These are phyloP conservation scores for Ogataea trehalophila DNA, from an alignment of 805 yeast species.

Conservation along the genomic window DNA sequence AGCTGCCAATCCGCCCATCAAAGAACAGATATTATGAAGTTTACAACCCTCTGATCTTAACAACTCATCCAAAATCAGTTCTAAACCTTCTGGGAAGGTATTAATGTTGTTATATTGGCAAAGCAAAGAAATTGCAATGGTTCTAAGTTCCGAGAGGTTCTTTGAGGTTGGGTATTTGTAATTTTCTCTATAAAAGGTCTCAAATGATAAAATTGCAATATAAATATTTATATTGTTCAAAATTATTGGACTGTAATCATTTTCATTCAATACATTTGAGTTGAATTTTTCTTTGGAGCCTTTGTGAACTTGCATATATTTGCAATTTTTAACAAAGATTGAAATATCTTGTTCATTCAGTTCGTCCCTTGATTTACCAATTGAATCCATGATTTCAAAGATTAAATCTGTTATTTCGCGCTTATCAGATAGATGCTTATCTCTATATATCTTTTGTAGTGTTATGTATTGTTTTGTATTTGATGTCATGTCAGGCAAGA, in stretches of 20 bases:
- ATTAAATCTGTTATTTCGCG: slow-evolving; percentile 33
- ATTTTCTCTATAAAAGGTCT: slow-evolving; percentile 23
- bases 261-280: slow-evolving; percentile 13
- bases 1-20: slow-evolving; percentile 80
- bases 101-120: slow-evolving; percentile 18
- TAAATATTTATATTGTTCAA: slow-evolving; percentile 29
- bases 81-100: slow-evolving; percentile 32
- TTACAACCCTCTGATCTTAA: slow-evolving; percentile 37
- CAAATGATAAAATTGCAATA: slow-evolving; percentile 36
- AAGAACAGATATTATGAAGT: slow-evolving; percentile 55
- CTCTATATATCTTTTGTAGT: slow-evolving; percentile 53
- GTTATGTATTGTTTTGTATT: slow-evolving; percentile 56
- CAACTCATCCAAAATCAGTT: slow-evolving; percentile 38
- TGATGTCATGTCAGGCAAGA: slow-evolving; percentile 85
- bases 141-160: slow-evolving; percentile 19
- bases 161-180: slow-evolving; percentile 12
- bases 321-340: slow-evolving; percentile 59
- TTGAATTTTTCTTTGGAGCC: slow-evolving; percentile 34
- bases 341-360: slow-evolving; percentile 34
- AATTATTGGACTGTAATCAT: slow-evolving; percentile 8
- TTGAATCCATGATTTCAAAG: slow-evolving; percentile 18
- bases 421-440: slow-evolving; percentile 49
- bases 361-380: slow-evolving; percentile 27
- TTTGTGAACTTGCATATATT: slow-evolving; percentile 42
- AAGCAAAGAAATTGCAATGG: slow-evolving; percentile 23